These are phyloP conservation scores for Globisporangium irregulare DNA, from an alignment of 352 stramenopile species.

Conservation along the genomic window DNA sequence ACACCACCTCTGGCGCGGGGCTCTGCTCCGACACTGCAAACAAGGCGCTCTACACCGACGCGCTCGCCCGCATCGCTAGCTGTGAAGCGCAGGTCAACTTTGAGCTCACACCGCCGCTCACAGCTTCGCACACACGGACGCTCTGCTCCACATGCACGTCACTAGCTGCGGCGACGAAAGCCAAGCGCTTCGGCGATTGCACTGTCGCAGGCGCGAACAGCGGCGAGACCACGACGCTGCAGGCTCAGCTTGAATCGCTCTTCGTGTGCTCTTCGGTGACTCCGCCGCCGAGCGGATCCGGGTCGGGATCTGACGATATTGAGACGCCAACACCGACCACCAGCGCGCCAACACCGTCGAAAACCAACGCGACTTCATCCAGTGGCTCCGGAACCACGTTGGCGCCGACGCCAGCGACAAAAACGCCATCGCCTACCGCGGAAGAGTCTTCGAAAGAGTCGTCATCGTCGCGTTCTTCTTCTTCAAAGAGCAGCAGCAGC, in stretches of 20 bases:
- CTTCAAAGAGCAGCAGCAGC: neutral
- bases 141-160: neutral
- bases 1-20: neutral
- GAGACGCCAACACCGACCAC: neutral
- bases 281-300: neutral
- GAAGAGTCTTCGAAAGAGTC: neutral
- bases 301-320: neutral
- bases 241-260: neutral
- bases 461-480: neutral
- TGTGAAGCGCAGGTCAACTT: neutral
- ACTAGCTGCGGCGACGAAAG: neutral
- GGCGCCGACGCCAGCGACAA: neutral
- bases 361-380: neutral
- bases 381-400: neutral
- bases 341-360: neutral
- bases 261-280: neutral
- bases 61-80: neutral
- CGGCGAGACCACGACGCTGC: neutral
- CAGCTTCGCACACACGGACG: neutral
- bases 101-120: neutral
- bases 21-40: constrained; percentile 4
- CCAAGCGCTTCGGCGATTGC: neutral
- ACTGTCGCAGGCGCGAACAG: neutral
- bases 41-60: constrained; percentile 6
- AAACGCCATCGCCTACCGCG: neutral